Base-by-base conservation (phyloP, 176 grass and related monocot species). In the Juncus inflexus region DNA sequence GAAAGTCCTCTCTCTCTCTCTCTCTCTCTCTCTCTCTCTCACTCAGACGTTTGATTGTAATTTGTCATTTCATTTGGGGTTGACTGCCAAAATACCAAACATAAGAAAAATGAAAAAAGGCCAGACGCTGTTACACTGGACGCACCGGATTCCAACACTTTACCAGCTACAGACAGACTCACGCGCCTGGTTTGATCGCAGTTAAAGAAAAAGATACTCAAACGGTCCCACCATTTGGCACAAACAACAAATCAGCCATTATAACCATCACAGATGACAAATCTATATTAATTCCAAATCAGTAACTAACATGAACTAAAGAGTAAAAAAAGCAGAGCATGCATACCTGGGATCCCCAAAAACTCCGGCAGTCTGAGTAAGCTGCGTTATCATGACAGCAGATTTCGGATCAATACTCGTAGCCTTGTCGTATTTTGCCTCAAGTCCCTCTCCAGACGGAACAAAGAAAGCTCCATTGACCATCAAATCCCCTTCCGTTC, bases 401-500 rank as follows among this genome's bases (percentile, higher is more conserved):
- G 94, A 74, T 79, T 90, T 91, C 16, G 94, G 78, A 28, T 99
- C 85, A 4, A 73, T 37, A 72, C 78, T 92, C 50, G 78, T 67
- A 0, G 88, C 94, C 85, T 89, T 89, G 0, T 74, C 55, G 40
- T 92, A 99, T 52, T 69, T 99, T 3, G 42, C 80, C 75, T 99
- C 78, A 40, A 86, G 19, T 1, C 72, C 88, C 50, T 86, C 83
- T n/a, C 94, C 94, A 41, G 94, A 99, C 0, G 94, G 75, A 49
- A 92, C 88, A 69, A 99, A 99, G 88, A 86, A 99, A 51, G 94
- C 94, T 19, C 94, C 94, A 74, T 99, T 99, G 39, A 86, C 85
- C 88, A 99, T 70, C 85, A 90, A 79, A 75, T 99, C 94, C 3
- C 88, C 94, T 78, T 92, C 85, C 68, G 94, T 84, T 79, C 94